Evolutionary conservation across 169 alveolate species (phyloP).

Genomic region (Babesia ovis): DNA sequence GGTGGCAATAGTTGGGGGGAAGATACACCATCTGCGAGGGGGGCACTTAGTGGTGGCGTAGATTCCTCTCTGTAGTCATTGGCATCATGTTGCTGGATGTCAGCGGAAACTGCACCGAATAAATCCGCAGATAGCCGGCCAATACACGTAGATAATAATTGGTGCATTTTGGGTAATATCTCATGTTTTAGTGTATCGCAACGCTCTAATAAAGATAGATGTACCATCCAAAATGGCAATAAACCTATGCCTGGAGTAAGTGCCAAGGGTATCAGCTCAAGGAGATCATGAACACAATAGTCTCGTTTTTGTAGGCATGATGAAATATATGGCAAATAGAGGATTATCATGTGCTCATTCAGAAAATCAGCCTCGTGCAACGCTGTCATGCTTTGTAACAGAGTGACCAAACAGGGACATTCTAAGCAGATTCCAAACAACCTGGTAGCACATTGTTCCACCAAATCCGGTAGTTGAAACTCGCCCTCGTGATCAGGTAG

Average conservation of each 20-base stretch:
- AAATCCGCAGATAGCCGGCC: not conserved
- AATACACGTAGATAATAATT: not conserved
- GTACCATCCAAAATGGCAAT: slow-evolving; percentile 20
- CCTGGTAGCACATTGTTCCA: slow-evolving; percentile 16
- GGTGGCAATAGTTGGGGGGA: not conserved
- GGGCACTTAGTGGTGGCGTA: no score
- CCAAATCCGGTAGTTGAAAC: not conserved
- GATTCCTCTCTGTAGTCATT: no score
- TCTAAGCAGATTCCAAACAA: not conserved
- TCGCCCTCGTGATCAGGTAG: slow-evolving; percentile 13
- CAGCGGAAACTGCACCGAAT: not conserved
- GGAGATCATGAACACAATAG: not conserved
- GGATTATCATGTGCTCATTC: slow-evolving; percentile 12
- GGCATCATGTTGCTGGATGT: no score
- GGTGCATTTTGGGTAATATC: not conserved
- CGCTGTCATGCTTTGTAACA: slow-evolving; percentile 4
- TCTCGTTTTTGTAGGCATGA: slow-evolving; percentile 1
- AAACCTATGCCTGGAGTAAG: not conserved
- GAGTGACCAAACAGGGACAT: not conserved
- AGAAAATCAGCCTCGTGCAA: slow-evolving; percentile 4
- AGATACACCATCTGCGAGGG: no score
- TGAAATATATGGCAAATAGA: slow-evolving; percentile 35
- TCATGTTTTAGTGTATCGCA: not conserved
- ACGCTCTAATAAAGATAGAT: not conserved
- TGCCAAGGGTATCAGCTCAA: not conserved